Percentiles rank a stretch among this genome's conserved stretches.
These are phyloP conservation scores for Diaporthe capsici DNA, from an alignment of 2,329 filamentous ascomycete species.

Conservation along the genomic window DNA sequence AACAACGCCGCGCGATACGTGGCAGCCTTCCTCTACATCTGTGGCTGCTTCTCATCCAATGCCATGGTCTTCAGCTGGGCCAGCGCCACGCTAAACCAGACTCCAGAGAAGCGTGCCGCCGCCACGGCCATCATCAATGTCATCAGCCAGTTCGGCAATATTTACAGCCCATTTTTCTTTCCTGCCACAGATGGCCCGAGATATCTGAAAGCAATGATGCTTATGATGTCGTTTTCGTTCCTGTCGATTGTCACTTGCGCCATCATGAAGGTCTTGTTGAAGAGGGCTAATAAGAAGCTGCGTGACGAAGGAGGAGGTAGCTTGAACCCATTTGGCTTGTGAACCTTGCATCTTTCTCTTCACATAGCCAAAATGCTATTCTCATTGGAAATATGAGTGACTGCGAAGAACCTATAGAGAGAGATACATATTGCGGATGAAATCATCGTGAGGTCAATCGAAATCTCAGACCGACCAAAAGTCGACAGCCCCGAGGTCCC, in stretches of 20 bases:
- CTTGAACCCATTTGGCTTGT: background rate
- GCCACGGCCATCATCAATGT: conserved; percentile 51
- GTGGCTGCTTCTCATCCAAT: conserved; percentile 56
- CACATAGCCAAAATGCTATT: background rate
- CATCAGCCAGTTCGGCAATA: conserved; percentile 52
- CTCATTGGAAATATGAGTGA: background rate
- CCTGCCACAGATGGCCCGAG: conserved; percentile 48
- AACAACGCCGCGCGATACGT: conserved; percentile 51
- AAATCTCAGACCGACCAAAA: background rate
- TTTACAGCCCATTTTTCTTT: conserved; percentile 58
- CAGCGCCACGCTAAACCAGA: conserved; percentile 56
- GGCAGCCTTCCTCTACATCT: conserved; percentile 53
- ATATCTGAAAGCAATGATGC: conserved; percentile 39
- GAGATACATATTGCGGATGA: background rate
- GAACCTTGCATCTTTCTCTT: background rate
- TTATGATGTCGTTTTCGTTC: conserved; percentile 6
- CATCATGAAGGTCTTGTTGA: background rate
- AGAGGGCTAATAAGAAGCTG: background rate
- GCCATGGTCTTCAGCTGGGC: conserved; percentile 60
- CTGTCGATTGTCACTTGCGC: background rate
- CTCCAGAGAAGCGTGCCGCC: conserved; percentile 59
- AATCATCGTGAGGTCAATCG: background rate
- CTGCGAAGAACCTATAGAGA: background rate
- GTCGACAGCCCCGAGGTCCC: too few relatives aligned
- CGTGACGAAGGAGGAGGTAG: background rate